Conservation (phyloP, 805 yeast genomes). For the Hanseniaspora thailandica region DNA sequence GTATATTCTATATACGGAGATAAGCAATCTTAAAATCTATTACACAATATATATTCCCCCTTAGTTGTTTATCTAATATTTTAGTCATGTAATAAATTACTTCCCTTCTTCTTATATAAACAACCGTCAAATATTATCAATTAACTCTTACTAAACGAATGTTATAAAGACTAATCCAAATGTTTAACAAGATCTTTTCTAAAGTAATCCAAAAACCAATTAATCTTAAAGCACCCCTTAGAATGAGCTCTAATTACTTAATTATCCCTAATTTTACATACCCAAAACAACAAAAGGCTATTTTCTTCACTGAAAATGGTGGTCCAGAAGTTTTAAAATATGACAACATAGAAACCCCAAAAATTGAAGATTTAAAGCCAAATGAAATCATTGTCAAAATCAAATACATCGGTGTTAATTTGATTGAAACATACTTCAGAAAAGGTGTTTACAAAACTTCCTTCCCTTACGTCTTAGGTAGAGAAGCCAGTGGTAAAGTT, state of each 20-base stretch:
- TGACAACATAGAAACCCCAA: constrained; percentile 48
- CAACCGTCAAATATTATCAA: no score
- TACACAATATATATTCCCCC: no score
- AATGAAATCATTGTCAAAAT: constrained; percentile 61
- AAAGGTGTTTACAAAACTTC: constrained; percentile 57
- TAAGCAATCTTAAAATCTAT: no score
- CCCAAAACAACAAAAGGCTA: constrained; percentile 48
- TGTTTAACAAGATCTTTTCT: neutral
- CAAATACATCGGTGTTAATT: constrained; percentile 68
- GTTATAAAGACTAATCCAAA: neutral
- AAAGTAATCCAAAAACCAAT: neutral
- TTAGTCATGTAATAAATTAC: neutral
- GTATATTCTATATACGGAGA: neutral
- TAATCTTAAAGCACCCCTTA: neutral
- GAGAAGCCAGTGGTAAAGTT: constrained; percentile 62
- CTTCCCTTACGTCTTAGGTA: constrained; percentile 56
- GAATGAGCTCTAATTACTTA: constrained; percentile 14
- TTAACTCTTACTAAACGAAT: no score
- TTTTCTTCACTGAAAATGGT: constrained; percentile 43
- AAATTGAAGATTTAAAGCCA: constrained; percentile 29
- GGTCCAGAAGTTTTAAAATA: constrained; percentile 51
- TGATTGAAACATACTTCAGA: constrained; percentile 74
- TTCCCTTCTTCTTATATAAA: no score
- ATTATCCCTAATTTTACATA: constrained; percentile 21
- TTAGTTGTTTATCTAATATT: neutral